These are phyloP conservation scores for Aureobasidium sp. DNA, from an alignment of 2,329 filamentous ascomycete species.

Conservation along the genomic window DNA sequence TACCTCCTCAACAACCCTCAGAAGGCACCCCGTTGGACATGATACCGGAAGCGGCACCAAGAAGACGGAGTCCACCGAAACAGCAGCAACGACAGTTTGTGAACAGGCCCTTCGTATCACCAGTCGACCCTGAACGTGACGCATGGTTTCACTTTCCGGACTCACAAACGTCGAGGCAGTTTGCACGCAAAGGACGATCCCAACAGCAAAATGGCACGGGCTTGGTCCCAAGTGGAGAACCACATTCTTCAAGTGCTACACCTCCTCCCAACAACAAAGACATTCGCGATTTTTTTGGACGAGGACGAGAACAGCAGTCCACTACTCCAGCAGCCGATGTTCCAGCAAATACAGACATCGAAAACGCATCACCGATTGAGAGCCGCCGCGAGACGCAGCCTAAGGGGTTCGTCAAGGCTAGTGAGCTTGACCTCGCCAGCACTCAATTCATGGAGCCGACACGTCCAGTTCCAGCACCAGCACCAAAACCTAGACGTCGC, in stretches of 20 bases:
- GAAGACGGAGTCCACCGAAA: conserved; percentile 18
- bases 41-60: conserved; percentile 1
- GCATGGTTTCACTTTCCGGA: conserved; percentile 22
- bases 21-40: conserved; percentile 8
- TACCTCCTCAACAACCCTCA: neutral
- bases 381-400: neutral
- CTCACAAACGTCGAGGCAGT: neutral
- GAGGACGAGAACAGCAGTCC: neutral
- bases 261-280: conserved; percentile 12
- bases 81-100: conserved; percentile 15
- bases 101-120: conserved; percentile 27
- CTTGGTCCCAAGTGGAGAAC: conserved; percentile 23
- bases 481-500: conserved; percentile 5
- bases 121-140: conserved; percentile 18
- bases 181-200: conserved; percentile 7
- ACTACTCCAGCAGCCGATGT: neutral
- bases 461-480: neutral
- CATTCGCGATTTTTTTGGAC: conserved; percentile 9
- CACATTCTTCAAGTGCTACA: conserved; percentile 7
- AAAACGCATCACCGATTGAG: neutral
- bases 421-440: conserved; percentile 20
- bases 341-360: neutral
- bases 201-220: conserved; percentile 4
- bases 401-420: conserved; percentile 24
- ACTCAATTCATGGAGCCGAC: conserved; percentile 9